phyloP scores from a whole-genome alignment of 176 grass and related monocot species.

The Avena atlantica region DNA sequence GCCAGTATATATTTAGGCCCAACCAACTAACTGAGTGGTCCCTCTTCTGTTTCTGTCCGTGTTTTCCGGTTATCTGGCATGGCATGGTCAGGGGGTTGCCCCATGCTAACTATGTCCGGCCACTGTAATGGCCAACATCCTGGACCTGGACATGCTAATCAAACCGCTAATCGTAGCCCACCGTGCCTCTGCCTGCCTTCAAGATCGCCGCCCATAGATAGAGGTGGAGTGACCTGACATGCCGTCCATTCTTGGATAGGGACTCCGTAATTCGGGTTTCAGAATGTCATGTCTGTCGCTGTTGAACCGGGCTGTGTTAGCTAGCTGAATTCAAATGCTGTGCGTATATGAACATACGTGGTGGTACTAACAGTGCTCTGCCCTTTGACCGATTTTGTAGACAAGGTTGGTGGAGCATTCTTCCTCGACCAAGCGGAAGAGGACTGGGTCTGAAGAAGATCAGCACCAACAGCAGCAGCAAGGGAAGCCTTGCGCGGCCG shows the following conservation, averaged over 20 bases:
- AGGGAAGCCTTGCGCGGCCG: neutral
- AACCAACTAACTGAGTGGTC: neutral
- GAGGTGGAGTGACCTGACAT: neutral
- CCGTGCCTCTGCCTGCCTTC: neutral
- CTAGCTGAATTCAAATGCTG: neutral
- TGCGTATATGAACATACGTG: too few relatives aligned
- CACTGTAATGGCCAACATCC: neutral
- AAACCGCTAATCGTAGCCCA: neutral
- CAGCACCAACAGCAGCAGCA: conserved; percentile 21
- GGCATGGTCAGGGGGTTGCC: neutral
- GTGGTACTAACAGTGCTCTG: too few relatives aligned
- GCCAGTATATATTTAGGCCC: neutral
- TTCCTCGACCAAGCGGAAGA: neutral
- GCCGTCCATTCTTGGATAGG: accelerated
- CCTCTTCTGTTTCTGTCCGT: neutral
- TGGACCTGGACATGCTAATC: conserved; percentile 21
- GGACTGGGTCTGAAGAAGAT: neutral
- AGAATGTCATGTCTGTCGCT: neutral
- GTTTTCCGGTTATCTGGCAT: conserved; percentile 10
- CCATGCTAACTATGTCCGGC: neutral
- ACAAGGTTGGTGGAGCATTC: conserved; percentile 39
- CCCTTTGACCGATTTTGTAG: conserved; percentile 19
- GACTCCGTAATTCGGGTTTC: neutral
- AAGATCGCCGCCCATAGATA: neutral
- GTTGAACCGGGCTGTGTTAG: neutral